Conservation (phyloP, 2,329 filamentous ascomycete genomes). For the Venturia nashicola region DNA sequence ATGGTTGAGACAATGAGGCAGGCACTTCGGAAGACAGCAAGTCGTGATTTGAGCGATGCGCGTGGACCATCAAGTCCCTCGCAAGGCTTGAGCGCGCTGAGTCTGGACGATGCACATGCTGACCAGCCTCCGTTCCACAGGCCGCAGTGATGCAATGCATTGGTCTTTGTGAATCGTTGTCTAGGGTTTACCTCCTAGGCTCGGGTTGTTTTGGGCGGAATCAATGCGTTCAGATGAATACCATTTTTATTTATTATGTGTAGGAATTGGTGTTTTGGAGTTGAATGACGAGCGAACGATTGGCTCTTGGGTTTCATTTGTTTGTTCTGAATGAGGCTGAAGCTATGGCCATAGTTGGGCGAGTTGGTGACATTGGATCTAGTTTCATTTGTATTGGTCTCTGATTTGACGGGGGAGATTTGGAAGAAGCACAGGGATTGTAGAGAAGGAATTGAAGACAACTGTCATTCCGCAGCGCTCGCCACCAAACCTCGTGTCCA, state of each 20-base stretch:
- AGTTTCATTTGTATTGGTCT: constrained; percentile 1
- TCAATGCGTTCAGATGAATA: background rate
- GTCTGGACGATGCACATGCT: constrained; percentile 1
- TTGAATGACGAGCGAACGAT: background rate
- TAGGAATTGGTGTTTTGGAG: background rate
- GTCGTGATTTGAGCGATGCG: constrained; percentile 53
- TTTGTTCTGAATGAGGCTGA: background rate
- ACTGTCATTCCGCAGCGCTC: background rate
- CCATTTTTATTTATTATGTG: background rate
- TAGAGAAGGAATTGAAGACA: background rate
- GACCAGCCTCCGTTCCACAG: background rate
- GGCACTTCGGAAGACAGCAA: constrained; percentile 72
- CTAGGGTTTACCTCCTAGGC: background rate
- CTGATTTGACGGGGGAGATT: background rate
- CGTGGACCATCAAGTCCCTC: constrained; percentile 5
- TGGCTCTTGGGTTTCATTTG: background rate
- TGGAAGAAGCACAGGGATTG: background rate
- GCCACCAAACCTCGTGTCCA: background rate
- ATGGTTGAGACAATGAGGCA: constrained; percentile 92
- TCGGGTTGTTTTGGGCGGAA: background rate
- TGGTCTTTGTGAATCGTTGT: background rate
- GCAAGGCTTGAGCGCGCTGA: background rate
- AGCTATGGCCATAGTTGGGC: background rate
- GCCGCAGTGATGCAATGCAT: background rate
- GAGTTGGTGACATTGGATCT: background rate